A percentile compares a stretch with the other conserved stretches of the same genome.
phyloP scores from a whole-genome alignment of 768 basidiomycete genomes.

The Amanita rubescens region DNA sequence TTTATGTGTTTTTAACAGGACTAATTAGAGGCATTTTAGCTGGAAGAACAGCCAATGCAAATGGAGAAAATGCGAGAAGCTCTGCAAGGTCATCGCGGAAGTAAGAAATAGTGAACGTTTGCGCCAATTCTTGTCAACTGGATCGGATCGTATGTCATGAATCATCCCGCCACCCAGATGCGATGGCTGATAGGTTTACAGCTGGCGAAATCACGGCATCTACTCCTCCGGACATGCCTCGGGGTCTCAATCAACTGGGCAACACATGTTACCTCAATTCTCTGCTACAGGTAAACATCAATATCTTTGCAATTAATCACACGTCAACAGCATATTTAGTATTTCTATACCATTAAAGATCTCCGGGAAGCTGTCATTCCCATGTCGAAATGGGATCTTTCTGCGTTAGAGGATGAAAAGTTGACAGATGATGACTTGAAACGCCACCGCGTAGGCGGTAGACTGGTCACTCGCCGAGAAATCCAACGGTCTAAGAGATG shows the following conservation, averaged over 20 bases:
- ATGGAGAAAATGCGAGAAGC: constrained; percentile 68
- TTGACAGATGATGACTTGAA: constrained; percentile 75
- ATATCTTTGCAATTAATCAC: background rate
- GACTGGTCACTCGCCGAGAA: constrained; percentile 74
- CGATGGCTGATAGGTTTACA: constrained; percentile 20
- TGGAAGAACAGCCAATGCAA: constrained; percentile 65
- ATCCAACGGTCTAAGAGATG: constrained; percentile 82
- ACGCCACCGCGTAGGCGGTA: constrained; percentile 81
- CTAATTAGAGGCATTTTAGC: constrained; percentile 29
- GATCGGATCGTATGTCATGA: constrained; percentile 62
- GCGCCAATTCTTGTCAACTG: constrained; percentile 54
- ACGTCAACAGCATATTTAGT: constrained; percentile 35
- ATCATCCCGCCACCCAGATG: background rate
- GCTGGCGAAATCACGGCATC: constrained; percentile 56
- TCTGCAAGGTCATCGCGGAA: constrained; percentile 65
- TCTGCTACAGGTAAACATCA: constrained; percentile 48
- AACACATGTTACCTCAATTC: constrained; percentile 88
- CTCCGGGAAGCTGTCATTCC: constrained; percentile 68
- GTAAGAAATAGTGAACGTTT: constrained; percentile 66
- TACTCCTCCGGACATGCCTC: constrained; percentile 61
- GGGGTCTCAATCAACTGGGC: constrained; percentile 83
- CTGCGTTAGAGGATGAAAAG: constrained; percentile 59
- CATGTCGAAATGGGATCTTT: constrained; percentile 46
- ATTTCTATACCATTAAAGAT: constrained; percentile 94
- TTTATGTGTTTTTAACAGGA: background rate